Evolutionary conservation across 305 asterid genomes (phyloP).

Genomic region (Fraxinus sp.): DNA sequence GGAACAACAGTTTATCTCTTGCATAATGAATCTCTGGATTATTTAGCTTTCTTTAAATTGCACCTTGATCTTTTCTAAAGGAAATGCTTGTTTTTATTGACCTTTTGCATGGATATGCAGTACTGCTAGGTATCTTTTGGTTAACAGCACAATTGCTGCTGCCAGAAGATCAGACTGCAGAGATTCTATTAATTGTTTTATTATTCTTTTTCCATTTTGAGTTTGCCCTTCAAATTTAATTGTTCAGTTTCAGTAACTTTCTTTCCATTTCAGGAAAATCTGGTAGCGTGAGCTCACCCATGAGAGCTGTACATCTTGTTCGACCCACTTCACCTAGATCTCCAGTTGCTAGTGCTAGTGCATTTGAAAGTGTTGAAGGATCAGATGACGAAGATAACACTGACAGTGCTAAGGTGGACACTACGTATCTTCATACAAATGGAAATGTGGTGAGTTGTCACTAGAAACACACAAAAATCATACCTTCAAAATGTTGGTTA

Average conservation of each 20-base stretch:
- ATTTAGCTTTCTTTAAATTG: neutral
- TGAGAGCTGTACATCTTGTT: slow-evolving; percentile 53
- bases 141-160: neutral
- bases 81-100: neutral
- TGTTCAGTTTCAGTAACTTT: slow-evolving; percentile 13
- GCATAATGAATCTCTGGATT: neutral
- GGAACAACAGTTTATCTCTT: neutral
- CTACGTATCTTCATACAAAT: slow-evolving; percentile 63
- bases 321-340: slow-evolving; percentile 90
- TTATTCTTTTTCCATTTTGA: neutral
- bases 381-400: slow-evolving; percentile 86
- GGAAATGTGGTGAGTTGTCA: slow-evolving; percentile 60
- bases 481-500: neutral
- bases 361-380: slow-evolving; percentile 89
- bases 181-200: neutral
- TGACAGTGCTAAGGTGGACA: slow-evolving; percentile 52
- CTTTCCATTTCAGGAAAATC: slow-evolving; percentile 37
- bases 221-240: neutral
- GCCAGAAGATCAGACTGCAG: neutral
- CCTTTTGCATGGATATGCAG: slow-evolving; percentile 7
- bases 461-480: slow-evolving; percentile 9
- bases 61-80: neutral
- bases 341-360: slow-evolving; percentile 87
- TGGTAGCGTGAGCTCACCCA: slow-evolving; percentile 35
- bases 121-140: slow-evolving; percentile 15